Base-by-base conservation (phyloP, 768 basidiomycete genomes). In the Scleroderma bovista region DNA sequence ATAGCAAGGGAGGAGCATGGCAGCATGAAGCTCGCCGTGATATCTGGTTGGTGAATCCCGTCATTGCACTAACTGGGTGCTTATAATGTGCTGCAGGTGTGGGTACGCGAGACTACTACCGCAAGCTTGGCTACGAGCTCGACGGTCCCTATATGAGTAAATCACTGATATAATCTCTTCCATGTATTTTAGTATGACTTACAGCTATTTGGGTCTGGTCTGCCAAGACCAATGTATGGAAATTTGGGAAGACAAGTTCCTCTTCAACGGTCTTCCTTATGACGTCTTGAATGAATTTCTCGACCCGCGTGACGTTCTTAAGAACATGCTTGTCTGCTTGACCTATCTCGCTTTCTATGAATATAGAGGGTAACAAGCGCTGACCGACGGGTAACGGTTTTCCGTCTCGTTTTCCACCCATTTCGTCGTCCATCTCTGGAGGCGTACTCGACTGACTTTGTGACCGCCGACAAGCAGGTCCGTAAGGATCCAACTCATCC, bases 81-180 rank as follows among this genome's bases (percentile, higher is more conserved):
- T 47, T 37, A 43, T 26, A 58, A 48, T 17, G 8, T 10, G 51
- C 34, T 55, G 15, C 55, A 88, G 90, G 92, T 54, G 93, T 99
- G 52, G 96, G 96, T 17, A 98, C 96, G 12, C 78, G 96, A 60
- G 93, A 95, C 66, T 99, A 99, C 68, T 99, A 98, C 67, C 80
- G 92, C 51, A 85, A 91, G 64, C 71, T 98, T 49, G 94, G 94
- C 7, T 98, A 98, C 68, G 84, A 87, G 68, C 73, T 97, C 49
- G 94, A 98, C 60, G 95, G 95, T 0, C 93, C 93, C 17, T 99
- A 98, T 68, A 99, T 99, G 95, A 91, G 87, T 75, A 96, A 96
- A 69, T 76, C 75, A 26, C 64, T 89, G 62, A 59, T 75, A 60
- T 81, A 65, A 57, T 48, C 42, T 64, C 13, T 20, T 24, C 41